phyloP scores from a whole-genome alignment of 306 rosid genomes.

The Glycyrrhiza uralensis region DNA sequence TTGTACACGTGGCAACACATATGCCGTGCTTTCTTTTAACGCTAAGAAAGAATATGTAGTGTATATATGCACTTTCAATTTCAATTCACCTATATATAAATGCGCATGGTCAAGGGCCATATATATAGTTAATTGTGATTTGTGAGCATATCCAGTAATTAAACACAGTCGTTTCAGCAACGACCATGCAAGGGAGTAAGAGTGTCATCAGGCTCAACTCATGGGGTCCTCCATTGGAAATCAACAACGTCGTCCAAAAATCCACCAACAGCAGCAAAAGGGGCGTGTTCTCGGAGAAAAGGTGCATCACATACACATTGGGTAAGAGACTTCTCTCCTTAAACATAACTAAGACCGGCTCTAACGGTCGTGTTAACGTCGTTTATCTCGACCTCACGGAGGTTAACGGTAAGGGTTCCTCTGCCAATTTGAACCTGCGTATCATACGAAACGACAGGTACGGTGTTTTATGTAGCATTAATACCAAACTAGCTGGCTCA shows the following conservation, averaged over 20 bases:
- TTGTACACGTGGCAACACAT: not conserved
- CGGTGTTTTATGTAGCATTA: not conserved
- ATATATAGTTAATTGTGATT: too few relatives aligned
- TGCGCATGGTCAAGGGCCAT: not conserved
- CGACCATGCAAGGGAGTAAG: not conserved
- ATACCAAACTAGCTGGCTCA: not conserved
- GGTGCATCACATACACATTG: not conserved
- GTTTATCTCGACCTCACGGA: not conserved
- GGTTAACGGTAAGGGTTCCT: not conserved
- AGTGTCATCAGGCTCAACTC: not conserved
- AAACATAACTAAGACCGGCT: not conserved
- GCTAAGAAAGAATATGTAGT: too few relatives aligned
- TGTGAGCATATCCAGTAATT: not conserved
- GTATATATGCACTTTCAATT: not conserved
- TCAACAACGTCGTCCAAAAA: not conserved
- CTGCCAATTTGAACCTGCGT: not conserved
- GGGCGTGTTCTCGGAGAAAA: not conserved
- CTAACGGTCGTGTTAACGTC: not conserved
- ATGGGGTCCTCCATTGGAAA: not conserved
- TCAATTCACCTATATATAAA: not conserved
- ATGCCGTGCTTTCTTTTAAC: conserved; percentile 1
- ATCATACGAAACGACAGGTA: not conserved
- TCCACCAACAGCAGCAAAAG: not conserved
- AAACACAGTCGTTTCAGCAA: not conserved
- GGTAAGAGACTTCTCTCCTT: not conserved